phyloP scores from a whole-genome alignment of 2,329 filamentous ascomycete species.

The Penicillium sp. region DNA sequence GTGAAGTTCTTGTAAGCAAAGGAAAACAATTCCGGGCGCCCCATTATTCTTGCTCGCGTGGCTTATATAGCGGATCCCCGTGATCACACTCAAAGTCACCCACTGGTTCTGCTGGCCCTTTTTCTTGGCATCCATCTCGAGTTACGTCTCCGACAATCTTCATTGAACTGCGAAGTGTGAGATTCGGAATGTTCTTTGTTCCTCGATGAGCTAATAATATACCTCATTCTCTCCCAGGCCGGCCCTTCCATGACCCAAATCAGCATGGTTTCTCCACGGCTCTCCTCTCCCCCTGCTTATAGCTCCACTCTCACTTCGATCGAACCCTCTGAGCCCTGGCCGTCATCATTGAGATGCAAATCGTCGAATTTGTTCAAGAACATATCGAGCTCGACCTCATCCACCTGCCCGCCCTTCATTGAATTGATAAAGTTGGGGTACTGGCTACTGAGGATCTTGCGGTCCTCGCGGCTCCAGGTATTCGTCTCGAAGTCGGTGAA shows the following conservation, averaged over 20 bases:
- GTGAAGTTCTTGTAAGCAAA: not conserved
- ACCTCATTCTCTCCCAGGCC: not conserved
- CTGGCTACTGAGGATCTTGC: conserved; percentile 25
- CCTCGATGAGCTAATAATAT: not conserved
- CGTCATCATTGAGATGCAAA: conserved; percentile 6
- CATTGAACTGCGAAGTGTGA: not conserved
- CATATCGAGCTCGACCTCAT: conserved; percentile 20
- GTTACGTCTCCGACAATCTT: not conserved
- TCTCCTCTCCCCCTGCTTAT: not conserved
- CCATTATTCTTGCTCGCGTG: not conserved
- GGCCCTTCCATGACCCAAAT: not conserved
- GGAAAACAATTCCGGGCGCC: not conserved
- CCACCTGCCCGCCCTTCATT: conserved; percentile 10
- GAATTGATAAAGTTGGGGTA: conserved; percentile 30
- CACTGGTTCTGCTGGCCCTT: not conserved
- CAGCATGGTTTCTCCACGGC: not conserved
- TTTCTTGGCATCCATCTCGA: not conserved
- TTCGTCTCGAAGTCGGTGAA: conserved; percentile 33
- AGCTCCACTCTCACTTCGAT: not conserved
- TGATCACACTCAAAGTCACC: not conserved
- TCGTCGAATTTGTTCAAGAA: conserved; percentile 24
- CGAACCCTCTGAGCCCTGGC: not conserved
- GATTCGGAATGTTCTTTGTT: not conserved
- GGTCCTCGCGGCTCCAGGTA: conserved; percentile 25
- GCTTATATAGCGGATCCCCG: not conserved